Evolutionary conservation across 257 asterid genomes (phyloP), one percentile per base, ranked within the genome.

Genomic region (Cynanchum wilfordii): DNA sequence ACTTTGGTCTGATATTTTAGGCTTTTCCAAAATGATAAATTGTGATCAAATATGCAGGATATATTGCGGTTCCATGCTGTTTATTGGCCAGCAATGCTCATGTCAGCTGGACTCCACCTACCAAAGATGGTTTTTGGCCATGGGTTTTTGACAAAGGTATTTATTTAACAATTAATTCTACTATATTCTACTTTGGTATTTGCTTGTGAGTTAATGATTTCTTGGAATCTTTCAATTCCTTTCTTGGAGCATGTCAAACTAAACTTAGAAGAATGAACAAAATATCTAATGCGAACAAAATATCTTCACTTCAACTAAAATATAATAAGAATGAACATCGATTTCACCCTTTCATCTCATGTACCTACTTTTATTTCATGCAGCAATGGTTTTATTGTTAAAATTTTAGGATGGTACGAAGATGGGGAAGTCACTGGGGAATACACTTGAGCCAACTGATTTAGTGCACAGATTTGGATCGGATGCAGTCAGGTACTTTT

Each of bases 21-120:
- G 17, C 15, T 19, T 36, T 19, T 64, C 50, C 50, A 7, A 36
- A 15, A 27, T 57, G 75, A 56, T 36, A 71, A 10, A 20, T 57
- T 25, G 22, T 71, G 19, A 24, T 57, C 11, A 8, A 40, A 24
- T n/a, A 9, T 75, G 75, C 89, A 94, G 99, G 99, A 94, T 81
- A 94, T 94, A 84, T 91, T 94, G 69, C 92, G 97, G 80, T 94
- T 94, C 82, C 99, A 94, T 78, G 99, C 99, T 67, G 97, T 94
- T 77, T 94, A 94, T 82, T 94, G 99, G 99, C 99, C 97, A 69
- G 99, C 99, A 54, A 94, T 94, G 97, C 81, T 94, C 79, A 85
- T 94, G 95, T 94, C 99, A 73, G 99, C 97, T 79, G 97, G 97
- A 79, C 69, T 89, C 29, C 81, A 83, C 70, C 90, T 87, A 55